Base-by-base conservation (phyloP, 2,329 filamentous ascomycete species). In the Chrysoporthe puriensis region DNA sequence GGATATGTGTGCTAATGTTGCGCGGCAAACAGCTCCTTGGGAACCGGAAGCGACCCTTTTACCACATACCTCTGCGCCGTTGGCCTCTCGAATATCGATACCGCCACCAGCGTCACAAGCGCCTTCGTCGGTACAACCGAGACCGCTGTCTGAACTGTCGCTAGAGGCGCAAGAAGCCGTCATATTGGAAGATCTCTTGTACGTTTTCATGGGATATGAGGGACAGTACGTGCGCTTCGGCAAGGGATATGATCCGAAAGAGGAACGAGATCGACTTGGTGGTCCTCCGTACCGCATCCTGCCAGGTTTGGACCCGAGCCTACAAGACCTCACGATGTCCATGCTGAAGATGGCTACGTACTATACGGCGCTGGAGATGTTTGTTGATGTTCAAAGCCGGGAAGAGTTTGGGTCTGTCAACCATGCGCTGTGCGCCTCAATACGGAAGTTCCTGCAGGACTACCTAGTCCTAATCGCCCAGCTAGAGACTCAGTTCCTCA, bases 151-250 rank as follows among this genome's bases (percentile, higher is more conserved):
- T 66, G 88, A 92, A 67, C 81, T 98, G 68, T 89, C 89, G 0
- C 81, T 96, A 40, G 91, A 96, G 71, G 87, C 87, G 2, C 96
- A 99, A 78, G 96, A 99, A 80, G 88, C 89, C 34, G 91, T 89
- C 9, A 91, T 99, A 59, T 84, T 98, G 56, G 94, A 97, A 73
- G 96, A 99, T 74, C 80, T 99, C 18, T 80, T 98, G 46, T 97
- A 95, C 76, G 94, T 97, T 5, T 96, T 98, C 74, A 97, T 99
- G 94, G 96, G 96, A 34, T 97, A 94, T 71, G 96, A 99, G 79
- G 96, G 96, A n/a, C 94, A 97, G 77, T 98, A 98, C 76, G 92
- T 99, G 70, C 91, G 93, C 66, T 98, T 93, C 76, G 87, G 86
- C 68, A 91, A 93, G 72, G 86, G 87, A 9, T 98, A 97, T 77